Conservation (phyloP, 805 yeast species). For the Monosporozyma yasuniensis region DNA sequence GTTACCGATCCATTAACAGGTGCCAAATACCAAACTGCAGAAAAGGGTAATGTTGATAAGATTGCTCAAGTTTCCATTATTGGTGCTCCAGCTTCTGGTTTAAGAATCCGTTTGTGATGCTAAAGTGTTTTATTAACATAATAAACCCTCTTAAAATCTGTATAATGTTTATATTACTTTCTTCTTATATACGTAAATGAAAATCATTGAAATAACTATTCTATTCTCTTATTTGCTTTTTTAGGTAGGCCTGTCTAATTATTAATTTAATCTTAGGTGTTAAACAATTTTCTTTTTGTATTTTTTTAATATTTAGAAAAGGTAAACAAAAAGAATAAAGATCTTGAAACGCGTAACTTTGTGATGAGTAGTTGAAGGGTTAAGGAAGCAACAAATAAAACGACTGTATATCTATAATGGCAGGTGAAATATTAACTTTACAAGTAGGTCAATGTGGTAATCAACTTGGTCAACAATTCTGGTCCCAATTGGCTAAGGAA, state of each 20-base stretch:
- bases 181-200: background rate
- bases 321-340: background rate
- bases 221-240: background rate
- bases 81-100: slow-evolving; percentile 90
- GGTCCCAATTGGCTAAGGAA: slow-evolving; percentile 81
- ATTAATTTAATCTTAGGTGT: no score
- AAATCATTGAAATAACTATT: background rate
- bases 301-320: background rate
- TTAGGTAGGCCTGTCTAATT: no score
- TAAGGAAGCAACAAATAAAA: background rate
- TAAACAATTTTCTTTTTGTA: background rate
- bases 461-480: slow-evolving; percentile 86
- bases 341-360: background rate
- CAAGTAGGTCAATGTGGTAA: slow-evolving; percentile 90
- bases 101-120: slow-evolving; percentile 39
- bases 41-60: slow-evolving; percentile 69
- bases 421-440: slow-evolving; percentile 60
- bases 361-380: background rate
- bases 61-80: slow-evolving; percentile 69
- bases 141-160: background rate
- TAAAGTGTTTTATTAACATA: background rate
- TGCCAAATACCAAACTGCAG: slow-evolving; percentile 69
- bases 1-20: slow-evolving; percentile 81
- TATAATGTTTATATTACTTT: background rate
- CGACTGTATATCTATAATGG: slow-evolving; percentile 23